Base-by-base conservation (phyloP, 176 grass and related monocot genomes). In the Aegilops bicornis region DNA sequence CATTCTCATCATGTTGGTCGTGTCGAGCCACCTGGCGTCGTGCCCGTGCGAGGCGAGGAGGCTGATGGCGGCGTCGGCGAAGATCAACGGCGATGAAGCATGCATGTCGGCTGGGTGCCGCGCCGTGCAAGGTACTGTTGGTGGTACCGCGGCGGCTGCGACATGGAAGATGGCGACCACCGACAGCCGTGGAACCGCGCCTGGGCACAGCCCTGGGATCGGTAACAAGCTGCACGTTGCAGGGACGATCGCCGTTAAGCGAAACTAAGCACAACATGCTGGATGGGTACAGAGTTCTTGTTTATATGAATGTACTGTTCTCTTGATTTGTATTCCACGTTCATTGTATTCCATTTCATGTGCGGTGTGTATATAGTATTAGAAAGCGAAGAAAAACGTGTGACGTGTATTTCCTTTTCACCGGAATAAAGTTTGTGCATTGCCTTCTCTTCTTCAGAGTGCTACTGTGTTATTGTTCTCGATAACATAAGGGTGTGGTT, bases 141-240 rank as follows among this genome's bases (percentile, higher is more conserved):
- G 23, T 22, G 54, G 54, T 59, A 8, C 19, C 39, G 16, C 79
- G 64, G 17, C 43, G 43, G 63, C 35, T 35, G 35, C 64, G 29
- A 10, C 69, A 6, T 65, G 39, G 45, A 82, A 65, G 71, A 88
- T 78, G 56, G 77, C 81, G 20, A 82, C 65, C 31, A 82, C 61
- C 10, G 89, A 91, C 45, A 91, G 92, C 22, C 81, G 90, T 24
- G 73, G 89, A 1, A 96, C 87, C 8, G 7, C 36, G 10, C 97
- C 92, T 1, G 97, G 97, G 0, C 90, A 93, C 62, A 97, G 94
- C 63, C 94, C 97, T 0, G 94, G 94, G 0, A 87, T 94, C 12
- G 94, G 97, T 13, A 93, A 99, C 81, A 92, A 84, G 64, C 74
- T 77, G 47, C 74, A 77, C 27, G 82, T 64, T 3, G 79, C 52